These are phyloP conservation scores for Rhamnella rubrinervis DNA, from an alignment of 331 rosid species.

Conservation along the genomic window DNA sequence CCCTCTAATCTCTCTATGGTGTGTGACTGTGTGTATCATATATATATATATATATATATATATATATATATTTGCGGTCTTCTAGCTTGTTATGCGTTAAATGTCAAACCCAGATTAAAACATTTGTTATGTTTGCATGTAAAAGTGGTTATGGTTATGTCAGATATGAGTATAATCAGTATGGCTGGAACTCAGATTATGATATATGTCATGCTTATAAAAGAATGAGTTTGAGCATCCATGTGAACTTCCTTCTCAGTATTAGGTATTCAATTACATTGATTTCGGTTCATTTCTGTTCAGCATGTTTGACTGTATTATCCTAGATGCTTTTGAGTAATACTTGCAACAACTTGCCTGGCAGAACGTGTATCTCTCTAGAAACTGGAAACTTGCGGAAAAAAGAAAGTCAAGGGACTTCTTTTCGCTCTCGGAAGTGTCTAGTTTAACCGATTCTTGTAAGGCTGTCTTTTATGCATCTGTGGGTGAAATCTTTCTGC, in stretches of 20 bases:
- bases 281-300: neutral
- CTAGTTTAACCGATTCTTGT: constrained; percentile 44
- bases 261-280: too few relatives aligned
- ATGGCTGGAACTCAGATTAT: too few relatives aligned
- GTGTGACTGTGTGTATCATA: constrained; percentile 9
- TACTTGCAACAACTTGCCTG: constrained; percentile 17
- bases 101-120: too few relatives aligned
- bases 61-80: too few relatives aligned
- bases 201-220: neutral
- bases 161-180: too few relatives aligned
- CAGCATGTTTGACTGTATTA: constrained; percentile 3
- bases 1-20: constrained; percentile 1
- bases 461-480: constrained; percentile 54
- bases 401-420: constrained; percentile 44
- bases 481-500: constrained; percentile 64
- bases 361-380: constrained; percentile 31
- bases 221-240: neutral
- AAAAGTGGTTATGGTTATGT: too few relatives aligned
- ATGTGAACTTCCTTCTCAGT: neutral
- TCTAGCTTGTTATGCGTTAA: too few relatives aligned
- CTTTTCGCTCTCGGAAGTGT: constrained; percentile 50
- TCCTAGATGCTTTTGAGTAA: constrained; percentile 19
- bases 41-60: constrained; percentile 2
- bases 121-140: too few relatives aligned
- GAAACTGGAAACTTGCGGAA: constrained; percentile 66